phyloP scores from a whole-genome alignment of 129 eudicot species.

The Chrysanthemum lavandulifolium region DNA sequence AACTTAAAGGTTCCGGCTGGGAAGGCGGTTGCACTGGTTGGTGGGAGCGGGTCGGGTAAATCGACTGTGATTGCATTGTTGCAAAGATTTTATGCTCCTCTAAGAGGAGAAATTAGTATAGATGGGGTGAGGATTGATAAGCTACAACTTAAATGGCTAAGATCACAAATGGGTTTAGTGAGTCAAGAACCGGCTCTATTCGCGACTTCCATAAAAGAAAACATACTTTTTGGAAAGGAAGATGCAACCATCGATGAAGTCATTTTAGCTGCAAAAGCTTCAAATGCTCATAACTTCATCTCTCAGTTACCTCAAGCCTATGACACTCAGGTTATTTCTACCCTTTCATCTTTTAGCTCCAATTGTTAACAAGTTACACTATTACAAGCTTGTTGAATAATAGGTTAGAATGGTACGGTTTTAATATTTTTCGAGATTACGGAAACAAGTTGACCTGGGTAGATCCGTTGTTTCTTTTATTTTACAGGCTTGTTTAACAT shows the following conservation, averaged over 20 bases:
- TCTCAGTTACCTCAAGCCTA: slow-evolving; percentile 78
- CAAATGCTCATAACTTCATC: slow-evolving; percentile 93
- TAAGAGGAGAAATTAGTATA: slow-evolving; percentile 57
- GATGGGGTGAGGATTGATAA: slow-evolving; percentile 74
- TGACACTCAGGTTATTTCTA: slow-evolving; percentile 77
- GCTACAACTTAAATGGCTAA: slow-evolving; percentile 81
- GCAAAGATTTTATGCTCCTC: slow-evolving; percentile 79
- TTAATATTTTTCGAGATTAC: no score
- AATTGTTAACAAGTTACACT: not conserved
- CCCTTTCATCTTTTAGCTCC: not conserved
- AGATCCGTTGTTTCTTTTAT: no score
- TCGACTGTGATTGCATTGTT: slow-evolving; percentile 70
- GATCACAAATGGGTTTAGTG: slow-evolving; percentile 92
- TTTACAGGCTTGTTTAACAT: no score
- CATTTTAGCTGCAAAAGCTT: slow-evolving; percentile 79
- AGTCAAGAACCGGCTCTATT: slow-evolving; percentile 96
- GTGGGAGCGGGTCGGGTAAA: slow-evolving; percentile 85
- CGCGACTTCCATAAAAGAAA: slow-evolving; percentile 83
- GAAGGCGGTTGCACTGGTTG: slow-evolving; percentile 66
- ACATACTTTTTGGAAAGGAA: slow-evolving; percentile 93
- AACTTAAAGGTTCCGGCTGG: slow-evolving; percentile 64
- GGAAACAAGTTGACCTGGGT: no score
- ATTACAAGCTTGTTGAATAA: not conserved
- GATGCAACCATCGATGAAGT: slow-evolving; percentile 77
- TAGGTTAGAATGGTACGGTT: no score